Evolutionary conservation across 768 basidiomycete species (phyloP).

Genomic region (Termitomyces eurrhizus): DNA sequence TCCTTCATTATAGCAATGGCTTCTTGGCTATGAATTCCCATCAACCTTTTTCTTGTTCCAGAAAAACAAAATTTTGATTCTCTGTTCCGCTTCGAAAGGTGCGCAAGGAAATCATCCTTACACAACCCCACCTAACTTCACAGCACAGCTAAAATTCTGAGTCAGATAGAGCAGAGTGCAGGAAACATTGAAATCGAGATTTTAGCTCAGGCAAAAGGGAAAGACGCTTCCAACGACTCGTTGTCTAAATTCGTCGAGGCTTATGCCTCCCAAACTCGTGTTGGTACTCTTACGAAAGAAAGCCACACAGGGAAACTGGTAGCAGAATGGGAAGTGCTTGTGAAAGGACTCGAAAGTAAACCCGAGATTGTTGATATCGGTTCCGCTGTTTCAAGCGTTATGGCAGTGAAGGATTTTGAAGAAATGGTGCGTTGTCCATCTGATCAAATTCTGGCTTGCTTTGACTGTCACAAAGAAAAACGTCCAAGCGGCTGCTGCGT

Average conservation of each 20-base stretch:
- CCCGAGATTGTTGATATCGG: conserved; percentile 81
- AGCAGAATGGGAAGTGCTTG: conserved; percentile 75
- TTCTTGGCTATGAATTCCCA: conserved; percentile 96
- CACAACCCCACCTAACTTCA: conserved; percentile 5
- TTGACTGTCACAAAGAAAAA: conserved; percentile 54
- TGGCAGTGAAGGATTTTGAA: conserved; percentile 89
- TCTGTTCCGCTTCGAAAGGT: conserved; percentile 92
- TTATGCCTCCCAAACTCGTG: conserved; percentile 58
- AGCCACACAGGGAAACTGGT: conserved; percentile 80
- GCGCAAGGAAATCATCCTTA: conserved; percentile 3
- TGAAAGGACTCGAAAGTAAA: conserved; percentile 50
- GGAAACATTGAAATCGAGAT: conserved; percentile 69
- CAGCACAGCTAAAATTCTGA: conserved; percentile 73
- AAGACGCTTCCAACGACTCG: conserved; percentile 73
- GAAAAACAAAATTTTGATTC: conserved; percentile 68
- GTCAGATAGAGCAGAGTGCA: conserved; percentile 64
- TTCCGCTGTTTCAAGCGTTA: conserved; percentile 66
- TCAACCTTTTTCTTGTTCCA: conserved; percentile 86
- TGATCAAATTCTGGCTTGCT: not conserved
- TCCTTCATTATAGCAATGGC: conserved; percentile 70
- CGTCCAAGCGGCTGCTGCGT: conserved; percentile 64
- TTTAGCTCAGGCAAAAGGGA: conserved; percentile 72
- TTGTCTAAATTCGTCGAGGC: conserved; percentile 62
- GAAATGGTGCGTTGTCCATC: conserved; percentile 65
- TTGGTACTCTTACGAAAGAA: conserved; percentile 82